A percentile compares a stretch with the other conserved stretches of the same genome.
phyloP scores from a whole-genome alignment of 768 basidiomycete species.

The Russula earlei region DNA sequence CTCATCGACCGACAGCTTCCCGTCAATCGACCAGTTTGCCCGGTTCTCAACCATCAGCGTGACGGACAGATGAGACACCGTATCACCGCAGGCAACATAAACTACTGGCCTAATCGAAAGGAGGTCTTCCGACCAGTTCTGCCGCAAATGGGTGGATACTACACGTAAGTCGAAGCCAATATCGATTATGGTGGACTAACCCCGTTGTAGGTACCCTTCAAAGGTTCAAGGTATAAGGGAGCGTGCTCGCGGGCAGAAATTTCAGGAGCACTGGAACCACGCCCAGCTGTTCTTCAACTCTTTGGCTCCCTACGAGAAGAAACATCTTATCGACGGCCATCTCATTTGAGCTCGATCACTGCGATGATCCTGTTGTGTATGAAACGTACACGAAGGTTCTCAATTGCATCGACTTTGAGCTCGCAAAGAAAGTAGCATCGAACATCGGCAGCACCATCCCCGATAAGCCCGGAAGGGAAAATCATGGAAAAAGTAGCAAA shows the following conservation, averaged over 20 bases:
- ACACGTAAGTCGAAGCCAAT: slow-evolving; percentile 28
- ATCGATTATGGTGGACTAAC: background rate
- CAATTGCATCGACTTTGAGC: slow-evolving; percentile 62
- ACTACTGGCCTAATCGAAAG: slow-evolving; percentile 80
- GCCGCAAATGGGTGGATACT: slow-evolving; percentile 45
- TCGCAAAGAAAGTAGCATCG: slow-evolving; percentile 59
- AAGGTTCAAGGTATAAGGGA: slow-evolving; percentile 46
- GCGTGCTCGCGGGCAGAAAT: slow-evolving; percentile 60
- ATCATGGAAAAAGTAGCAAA: slow-evolving; percentile 48
- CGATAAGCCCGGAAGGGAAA: slow-evolving; percentile 37
- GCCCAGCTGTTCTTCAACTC: slow-evolving; percentile 82
- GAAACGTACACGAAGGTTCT: slow-evolving; percentile 56
- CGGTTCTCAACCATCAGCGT: slow-evolving; percentile 59
- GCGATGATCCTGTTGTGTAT: slow-evolving; percentile 66
- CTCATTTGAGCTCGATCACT: slow-evolving; percentile 78
- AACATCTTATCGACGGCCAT: slow-evolving; percentile 62
- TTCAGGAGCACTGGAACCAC: slow-evolving; percentile 71
- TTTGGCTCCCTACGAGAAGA: slow-evolving; percentile 53
- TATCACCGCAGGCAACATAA: slow-evolving; percentile 49
- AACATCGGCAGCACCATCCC: slow-evolving; percentile 57
- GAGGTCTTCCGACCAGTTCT: slow-evolving; percentile 39
- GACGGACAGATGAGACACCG: slow-evolving; percentile 50
- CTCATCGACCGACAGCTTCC: slow-evolving; percentile 42
- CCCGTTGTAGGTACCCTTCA: slow-evolving; percentile 34
- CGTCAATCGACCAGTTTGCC: slow-evolving; percentile 74